These are phyloP conservation scores for Cucurbita argyrosperma DNA, from an alignment of 306 rosid genomes.

Conservation along the genomic window DNA sequence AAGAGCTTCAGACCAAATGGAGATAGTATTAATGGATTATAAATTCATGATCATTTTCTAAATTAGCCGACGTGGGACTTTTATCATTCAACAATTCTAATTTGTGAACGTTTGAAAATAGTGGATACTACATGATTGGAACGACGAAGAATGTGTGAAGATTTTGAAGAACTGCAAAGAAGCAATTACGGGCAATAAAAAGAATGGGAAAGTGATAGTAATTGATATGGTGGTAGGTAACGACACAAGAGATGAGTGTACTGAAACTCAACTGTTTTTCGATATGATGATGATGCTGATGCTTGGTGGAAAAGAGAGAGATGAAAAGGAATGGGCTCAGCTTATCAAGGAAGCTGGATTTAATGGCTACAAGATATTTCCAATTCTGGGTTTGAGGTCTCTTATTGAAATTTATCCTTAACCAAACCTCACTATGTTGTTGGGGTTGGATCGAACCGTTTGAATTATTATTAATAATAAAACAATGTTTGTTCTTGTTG, in stretches of 20 bases:
- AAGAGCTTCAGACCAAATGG: too few relatives aligned
- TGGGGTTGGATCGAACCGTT: too few relatives aligned
- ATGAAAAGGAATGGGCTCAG: neutral
- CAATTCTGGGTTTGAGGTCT: neutral
- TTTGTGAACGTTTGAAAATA: too few relatives aligned
- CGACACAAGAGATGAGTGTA: neutral
- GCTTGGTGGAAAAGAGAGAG: neutral
- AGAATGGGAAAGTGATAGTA: slow-evolving; percentile 14
- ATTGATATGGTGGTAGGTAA: neutral
- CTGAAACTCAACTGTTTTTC: neutral
- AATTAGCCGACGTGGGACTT: too few relatives aligned
- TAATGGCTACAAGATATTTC: neutral
- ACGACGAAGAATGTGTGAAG: slow-evolving; percentile 14
- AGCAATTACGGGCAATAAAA: slow-evolving; percentile 7
- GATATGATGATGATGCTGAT: neutral
- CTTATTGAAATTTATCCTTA: neutral
- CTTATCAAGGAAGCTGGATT: neutral
- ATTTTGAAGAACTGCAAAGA: slow-evolving; percentile 7
- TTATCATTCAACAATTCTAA: too few relatives aligned
- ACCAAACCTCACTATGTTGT: too few relatives aligned
- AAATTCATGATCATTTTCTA: too few relatives aligned
- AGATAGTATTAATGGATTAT: too few relatives aligned
- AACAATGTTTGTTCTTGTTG: too few relatives aligned
- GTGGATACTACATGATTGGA: slow-evolving; percentile 12
- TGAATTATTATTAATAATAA: too few relatives aligned